These are phyloP conservation scores for Xylariaceae sp. DNA, from an alignment of 2,329 filamentous ascomycete genomes.

Conservation along the genomic window DNA sequence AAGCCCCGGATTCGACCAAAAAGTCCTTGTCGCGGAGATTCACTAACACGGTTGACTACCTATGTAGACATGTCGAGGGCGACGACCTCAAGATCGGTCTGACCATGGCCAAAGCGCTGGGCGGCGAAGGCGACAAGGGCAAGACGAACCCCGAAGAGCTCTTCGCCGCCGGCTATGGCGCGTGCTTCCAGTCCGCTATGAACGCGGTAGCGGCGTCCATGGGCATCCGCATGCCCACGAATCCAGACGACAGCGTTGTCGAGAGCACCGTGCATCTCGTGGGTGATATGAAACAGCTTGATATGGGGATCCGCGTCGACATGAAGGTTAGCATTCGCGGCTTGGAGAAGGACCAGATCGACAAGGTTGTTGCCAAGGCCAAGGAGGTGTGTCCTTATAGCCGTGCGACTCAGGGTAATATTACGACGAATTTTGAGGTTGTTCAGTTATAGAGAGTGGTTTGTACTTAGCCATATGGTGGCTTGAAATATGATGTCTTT, in stretches of 20 bases:
- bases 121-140: constrained; percentile 14
- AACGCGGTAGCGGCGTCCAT: constrained; percentile 13
- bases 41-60: neutral
- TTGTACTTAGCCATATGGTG: too few relatives aligned
- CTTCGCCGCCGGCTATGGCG: constrained; percentile 19
- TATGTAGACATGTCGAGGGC: constrained; percentile 12
- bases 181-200: constrained; percentile 19
- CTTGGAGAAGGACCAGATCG: constrained; percentile 6
- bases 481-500: too few relatives aligned
- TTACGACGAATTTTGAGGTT: constrained; percentile 13
- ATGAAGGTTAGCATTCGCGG: constrained; percentile 13
- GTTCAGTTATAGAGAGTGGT: neutral
- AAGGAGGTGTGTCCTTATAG: constrained; percentile 17
- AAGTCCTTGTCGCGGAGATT: neutral
- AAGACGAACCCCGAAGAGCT: constrained; percentile 21
- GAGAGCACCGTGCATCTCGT: constrained; percentile 17
- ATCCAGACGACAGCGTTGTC: constrained; percentile 15
- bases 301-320: constrained; percentile 18
- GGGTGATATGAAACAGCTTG: constrained; percentile 17
- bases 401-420: constrained; percentile 14
- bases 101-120: constrained; percentile 18
- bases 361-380: constrained; percentile 13
- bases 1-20: too few relatives aligned
- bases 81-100: constrained; percentile 14
- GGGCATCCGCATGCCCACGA: constrained; percentile 12